phyloP scores from a whole-genome alignment of 371 early-diverging fungal genomes.

The Aphelidium insulamus region DNA sequence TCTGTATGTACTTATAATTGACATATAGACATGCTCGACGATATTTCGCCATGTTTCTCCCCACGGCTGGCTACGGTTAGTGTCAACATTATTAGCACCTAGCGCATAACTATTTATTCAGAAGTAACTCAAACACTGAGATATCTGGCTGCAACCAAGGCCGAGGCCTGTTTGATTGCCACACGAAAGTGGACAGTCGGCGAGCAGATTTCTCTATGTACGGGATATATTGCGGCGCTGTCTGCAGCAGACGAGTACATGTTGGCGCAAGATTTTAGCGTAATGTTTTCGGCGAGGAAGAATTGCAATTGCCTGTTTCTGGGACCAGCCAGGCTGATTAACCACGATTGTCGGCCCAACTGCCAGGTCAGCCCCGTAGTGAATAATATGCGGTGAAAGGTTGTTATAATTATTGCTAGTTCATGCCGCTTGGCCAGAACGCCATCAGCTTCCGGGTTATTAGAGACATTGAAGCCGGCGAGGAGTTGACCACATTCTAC shows the following conservation, averaged over 20 bases:
- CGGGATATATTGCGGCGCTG: conserved; percentile 50
- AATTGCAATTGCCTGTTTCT: conserved; percentile 54
- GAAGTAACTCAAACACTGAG: conserved; percentile 41
- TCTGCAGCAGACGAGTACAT: conserved; percentile 39
- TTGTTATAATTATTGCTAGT: conserved; percentile 11
- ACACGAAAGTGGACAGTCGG: conserved; percentile 47
- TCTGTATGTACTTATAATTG: not conserved
- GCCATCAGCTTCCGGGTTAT: conserved; percentile 56
- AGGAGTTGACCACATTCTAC: conserved; percentile 70
- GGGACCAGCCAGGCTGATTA: conserved; percentile 89
- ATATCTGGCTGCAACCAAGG: conserved; percentile 37
- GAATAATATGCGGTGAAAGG: not conserved
- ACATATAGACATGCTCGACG: conserved; percentile 24
- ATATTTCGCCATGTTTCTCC: conserved; percentile 52
- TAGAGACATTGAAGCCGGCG: conserved; percentile 46
- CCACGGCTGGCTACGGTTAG: conserved; percentile 69
- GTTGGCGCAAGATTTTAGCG: conserved; percentile 59
- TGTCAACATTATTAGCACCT: no score
- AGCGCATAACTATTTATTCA: conserved; percentile 13
- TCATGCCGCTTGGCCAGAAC: conserved; percentile 31
- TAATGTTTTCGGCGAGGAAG: conserved; percentile 55
- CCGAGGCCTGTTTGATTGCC: conserved; percentile 66
- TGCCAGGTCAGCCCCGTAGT: conserved; percentile 22
- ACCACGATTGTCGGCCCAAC: conserved; percentile 85
- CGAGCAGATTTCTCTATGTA: conserved; percentile 46